Evolutionary conservation across 164 flowering plant species (phyloP).

Genomic region (Magnolia changhungtana): DNA sequence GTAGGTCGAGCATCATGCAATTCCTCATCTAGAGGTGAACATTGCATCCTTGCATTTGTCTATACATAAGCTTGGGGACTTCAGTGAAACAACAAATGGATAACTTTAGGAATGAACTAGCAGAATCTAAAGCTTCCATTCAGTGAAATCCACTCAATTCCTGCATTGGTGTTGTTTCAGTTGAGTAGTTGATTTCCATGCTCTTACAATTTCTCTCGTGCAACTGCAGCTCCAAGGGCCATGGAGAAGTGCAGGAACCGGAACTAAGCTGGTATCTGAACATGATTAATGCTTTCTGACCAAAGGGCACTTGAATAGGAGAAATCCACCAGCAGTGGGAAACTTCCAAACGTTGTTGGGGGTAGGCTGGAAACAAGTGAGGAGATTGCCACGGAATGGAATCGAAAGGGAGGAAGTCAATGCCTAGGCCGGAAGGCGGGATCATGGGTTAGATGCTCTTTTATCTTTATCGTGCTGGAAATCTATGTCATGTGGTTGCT

Average conservation of each 20-base stretch:
- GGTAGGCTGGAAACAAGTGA: neutral
- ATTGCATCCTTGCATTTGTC: too few relatives aligned
- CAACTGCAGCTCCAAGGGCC: constrained; percentile 69
- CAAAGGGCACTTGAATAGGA: neutral
- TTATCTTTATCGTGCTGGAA: neutral
- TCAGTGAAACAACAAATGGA: too few relatives aligned
- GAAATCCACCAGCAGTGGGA: neutral
- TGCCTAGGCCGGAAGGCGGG: constrained; percentile 4
- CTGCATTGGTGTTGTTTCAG: neutral
- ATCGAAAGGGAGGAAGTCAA: neutral
- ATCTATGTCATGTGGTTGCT: constrained; percentile 3
- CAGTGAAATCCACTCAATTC: neutral
- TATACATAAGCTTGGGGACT: too few relatives aligned
- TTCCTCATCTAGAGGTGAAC: too few relatives aligned
- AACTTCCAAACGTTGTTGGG: neutral
- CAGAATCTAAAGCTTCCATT: neutral
- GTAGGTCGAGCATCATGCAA: too few relatives aligned
- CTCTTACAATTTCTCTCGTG: neutral
- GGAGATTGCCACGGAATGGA: neutral
- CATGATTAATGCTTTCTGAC: constrained; percentile 9
- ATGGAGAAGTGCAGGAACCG: constrained; percentile 68
- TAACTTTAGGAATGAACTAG: neutral
- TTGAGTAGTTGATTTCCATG: neutral
- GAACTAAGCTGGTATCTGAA: constrained; percentile 32
- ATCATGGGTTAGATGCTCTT: constrained; percentile 6